Evolutionary conservation across 2,329 filamentous ascomycete genomes (phyloP).

Genomic region (Diplodia seriata): DNA sequence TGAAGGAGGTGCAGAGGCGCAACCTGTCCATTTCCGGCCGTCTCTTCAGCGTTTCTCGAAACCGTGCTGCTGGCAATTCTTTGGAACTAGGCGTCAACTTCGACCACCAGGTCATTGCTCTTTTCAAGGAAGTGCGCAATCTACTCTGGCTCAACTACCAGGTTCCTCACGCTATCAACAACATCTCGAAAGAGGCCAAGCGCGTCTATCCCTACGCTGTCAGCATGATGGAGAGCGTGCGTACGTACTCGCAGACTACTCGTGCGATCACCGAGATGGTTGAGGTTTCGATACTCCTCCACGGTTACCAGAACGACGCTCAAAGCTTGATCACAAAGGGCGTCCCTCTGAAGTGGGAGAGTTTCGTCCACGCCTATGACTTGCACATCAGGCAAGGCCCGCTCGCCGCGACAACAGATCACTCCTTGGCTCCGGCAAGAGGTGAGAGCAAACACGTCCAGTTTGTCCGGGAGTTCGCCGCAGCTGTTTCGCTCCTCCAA

Average conservation of each 20-base stretch:
- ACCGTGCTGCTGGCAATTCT: slow-evolving; percentile 87
- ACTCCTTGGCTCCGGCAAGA: slow-evolving; percentile 51
- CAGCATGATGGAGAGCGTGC: slow-evolving; percentile 98
- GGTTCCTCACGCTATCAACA: slow-evolving; percentile 92
- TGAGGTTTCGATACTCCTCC: slow-evolving; percentile 84
- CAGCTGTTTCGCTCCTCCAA: slow-evolving; percentile 85
- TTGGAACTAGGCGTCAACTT: slow-evolving; percentile 95
- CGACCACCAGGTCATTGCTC: slow-evolving; percentile 91
- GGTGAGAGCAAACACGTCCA: slow-evolving; percentile 92
- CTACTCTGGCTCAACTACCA: slow-evolving; percentile 93
- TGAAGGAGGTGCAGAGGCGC: slow-evolving; percentile 84
- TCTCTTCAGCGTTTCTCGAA: slow-evolving; percentile 86
- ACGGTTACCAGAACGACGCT: slow-evolving; percentile 90
- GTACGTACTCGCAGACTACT: slow-evolving; percentile 87
- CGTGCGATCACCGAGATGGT: slow-evolving; percentile 84
- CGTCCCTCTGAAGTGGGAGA: slow-evolving; percentile 92
- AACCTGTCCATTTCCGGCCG: slow-evolving; percentile 92
- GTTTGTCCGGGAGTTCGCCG: slow-evolving; percentile 92
- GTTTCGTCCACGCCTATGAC: slow-evolving; percentile 96
- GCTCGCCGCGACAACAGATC: slow-evolving; percentile 58
- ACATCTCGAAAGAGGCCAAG: slow-evolving; percentile 98
- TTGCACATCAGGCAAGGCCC: slow-evolving; percentile 74
- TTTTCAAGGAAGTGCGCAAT: slow-evolving; percentile 99
- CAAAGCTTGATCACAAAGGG: slow-evolving; percentile 85
- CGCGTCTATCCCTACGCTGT: slow-evolving; percentile 97